Conservation (phyloP, 352 stramenopile species). For the Pythium dissimile region DNA sequence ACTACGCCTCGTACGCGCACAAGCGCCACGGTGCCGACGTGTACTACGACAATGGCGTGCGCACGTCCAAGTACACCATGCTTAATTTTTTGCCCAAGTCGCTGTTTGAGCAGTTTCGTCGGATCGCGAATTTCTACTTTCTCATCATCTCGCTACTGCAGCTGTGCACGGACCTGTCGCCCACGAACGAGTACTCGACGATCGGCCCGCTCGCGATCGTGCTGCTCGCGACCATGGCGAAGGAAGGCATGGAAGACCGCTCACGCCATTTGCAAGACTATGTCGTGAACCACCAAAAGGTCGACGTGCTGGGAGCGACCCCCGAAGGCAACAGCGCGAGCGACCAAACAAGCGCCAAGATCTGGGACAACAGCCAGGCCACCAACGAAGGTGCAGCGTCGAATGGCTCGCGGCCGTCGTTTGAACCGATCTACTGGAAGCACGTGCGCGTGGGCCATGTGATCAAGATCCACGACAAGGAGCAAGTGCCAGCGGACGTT, state of each 20-base stretch:
- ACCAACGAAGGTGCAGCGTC: conserved; percentile 1
- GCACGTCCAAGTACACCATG: conserved; percentile 93
- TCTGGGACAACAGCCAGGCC: conserved; percentile 9
- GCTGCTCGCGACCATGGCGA: conserved; percentile 79
- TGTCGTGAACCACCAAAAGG: conserved; percentile 61
- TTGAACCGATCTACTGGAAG: conserved; percentile 77
- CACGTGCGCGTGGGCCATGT: conserved; percentile 86
- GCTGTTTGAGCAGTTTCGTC: conserved; percentile 94
- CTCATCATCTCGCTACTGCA: conserved; percentile 94
- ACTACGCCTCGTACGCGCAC: conserved; percentile 52
- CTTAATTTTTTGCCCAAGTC: conserved; percentile 95
- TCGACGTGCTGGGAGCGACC: conserved; percentile 41
- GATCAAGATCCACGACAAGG: conserved; percentile 83
- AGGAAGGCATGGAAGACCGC: conserved; percentile 80
- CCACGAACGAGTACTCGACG: conserved; percentile 87
- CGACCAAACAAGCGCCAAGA: conserved; percentile 10
- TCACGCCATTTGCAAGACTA: conserved; percentile 71
- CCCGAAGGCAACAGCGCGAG: conserved; percentile 10
- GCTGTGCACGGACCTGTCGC: conserved; percentile 84
- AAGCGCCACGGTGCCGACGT: conserved; percentile 31
- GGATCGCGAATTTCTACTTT: conserved; percentile 97
- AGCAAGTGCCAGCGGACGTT: conserved; percentile 91
- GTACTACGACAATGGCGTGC: conserved; percentile 61
- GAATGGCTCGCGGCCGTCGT: conserved; percentile 26
- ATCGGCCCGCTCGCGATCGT: conserved; percentile 78